Evolutionary conservation across 139 green algal genomes (phyloP), one percentile per base, ranked within the genome.

Genomic region (Dunaliella primolecta): DNA sequence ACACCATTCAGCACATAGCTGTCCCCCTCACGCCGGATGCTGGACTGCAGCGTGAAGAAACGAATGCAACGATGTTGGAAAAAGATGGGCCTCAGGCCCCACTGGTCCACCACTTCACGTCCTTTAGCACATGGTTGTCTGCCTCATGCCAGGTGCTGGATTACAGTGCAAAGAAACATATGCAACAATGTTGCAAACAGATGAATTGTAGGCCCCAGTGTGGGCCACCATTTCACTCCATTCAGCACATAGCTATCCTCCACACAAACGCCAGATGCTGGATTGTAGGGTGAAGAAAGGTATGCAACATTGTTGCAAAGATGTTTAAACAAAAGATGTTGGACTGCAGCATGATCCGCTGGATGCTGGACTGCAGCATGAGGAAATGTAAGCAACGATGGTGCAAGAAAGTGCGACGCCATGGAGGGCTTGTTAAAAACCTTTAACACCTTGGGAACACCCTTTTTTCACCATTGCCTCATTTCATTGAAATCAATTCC

Each of bases 171-270:
- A n/a, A n/a, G n/a, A n/a, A n/a, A n/a, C n/a, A n/a, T n/a, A n/a
- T n/a, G n/a, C n/a, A n/a, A n/a, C n/a, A n/a, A n/a, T n/a, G n/a
- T n/a, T n/a, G n/a, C n/a, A n/a, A n/a, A n/a, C n/a, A n/a, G n/a
- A n/a, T 0, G 96, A 95, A 84, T 98, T 93, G 80, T 89, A 90
- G 15, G 96, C 96, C 0, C 96, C 96, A 15, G 88, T 95, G n/a
- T n/a, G 0, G 94, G 97, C 97, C 97, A 99, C 97, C 97, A 99
- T 93, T 99, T 99, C 82, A 90, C 81, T n/a, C 96, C 96, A 32
- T 88, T 91, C 24, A 98, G 21, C 3, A 94, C 78, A 56, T 94
- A 94, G 30, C 83, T 88, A 27, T 86, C 84, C 25, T 57, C 76
- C 46, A 81, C 77, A n/a, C n/a, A n/a, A n/a, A n/a, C 82, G 85